Evolutionary conservation across 495 filamentous ascomycete species (phyloP), one percentile per base, ranked within the genome.

Genomic region (Lindgomyces ingoldianus): DNA sequence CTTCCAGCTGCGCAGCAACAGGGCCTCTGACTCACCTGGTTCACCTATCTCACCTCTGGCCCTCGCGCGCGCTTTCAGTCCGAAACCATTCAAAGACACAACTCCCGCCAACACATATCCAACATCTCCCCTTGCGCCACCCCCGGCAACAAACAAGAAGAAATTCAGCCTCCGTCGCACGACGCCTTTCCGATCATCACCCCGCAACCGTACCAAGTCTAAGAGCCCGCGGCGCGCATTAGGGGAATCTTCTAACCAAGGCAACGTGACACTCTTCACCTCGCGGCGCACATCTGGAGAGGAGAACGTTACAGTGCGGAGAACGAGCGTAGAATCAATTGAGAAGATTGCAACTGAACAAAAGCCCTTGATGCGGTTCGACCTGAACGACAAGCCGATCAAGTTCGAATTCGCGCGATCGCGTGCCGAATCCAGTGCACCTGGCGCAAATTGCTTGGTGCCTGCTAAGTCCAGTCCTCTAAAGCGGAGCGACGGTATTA

Each of bases 401-500:
- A 74, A 75, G 52, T 73, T 76, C 62, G 72, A 75, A 19, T 74
- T 76, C 57, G 52, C 70, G 21, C 73, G 70, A 27, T 64, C 73
- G 9, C 63, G 68, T 4, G 14, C 42, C 25, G 62, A 70, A 26
- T 56, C 36, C 9, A 55, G 65, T 56, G 64, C 72, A 52, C 42
- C 69, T 48, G 36, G 56, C 53, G 68, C 64, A 53, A 68, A 74
- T 42, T 67, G 68, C 63, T 65, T 66, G 1, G 77, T 81, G 30
- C 77, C 86, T 16, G 74, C 81, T 19, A 85, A 88, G 48, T 86
- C 88, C 27, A 97, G 93, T 72, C 94, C 94, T 0, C 77, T 98
- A 46, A 98, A 98, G 77, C 85, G 95, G 50, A 95, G 86, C 69
- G 94, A 98, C 74, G 88, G 89, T 4, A 87, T 88, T 14, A 94